phyloP scores from a whole-genome alignment of 1,139 yeast species.

The Sugiyamaella paludigena region DNA sequence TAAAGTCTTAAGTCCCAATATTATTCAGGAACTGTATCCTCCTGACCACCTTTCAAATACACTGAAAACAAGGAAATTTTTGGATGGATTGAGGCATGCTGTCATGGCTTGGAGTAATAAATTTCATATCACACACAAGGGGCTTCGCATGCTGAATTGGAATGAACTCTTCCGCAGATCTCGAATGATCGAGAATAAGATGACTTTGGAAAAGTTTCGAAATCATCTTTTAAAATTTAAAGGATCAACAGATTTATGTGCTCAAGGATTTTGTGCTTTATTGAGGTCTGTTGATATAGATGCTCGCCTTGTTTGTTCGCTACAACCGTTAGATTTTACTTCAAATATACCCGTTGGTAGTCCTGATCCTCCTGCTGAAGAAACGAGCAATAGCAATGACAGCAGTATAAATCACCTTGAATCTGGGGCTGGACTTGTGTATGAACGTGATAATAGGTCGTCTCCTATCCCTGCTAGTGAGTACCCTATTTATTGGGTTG shows the following conservation, averaged over 20 bases:
- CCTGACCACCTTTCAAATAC: constrained; percentile 41
- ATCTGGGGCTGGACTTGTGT: neutral
- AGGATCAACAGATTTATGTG: constrained; percentile 79
- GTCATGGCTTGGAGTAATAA: constrained; percentile 60
- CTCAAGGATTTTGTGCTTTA: constrained; percentile 83
- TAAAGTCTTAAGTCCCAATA: constrained; percentile 47
- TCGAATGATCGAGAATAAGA: constrained; percentile 26
- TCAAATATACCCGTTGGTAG: constrained; percentile 36
- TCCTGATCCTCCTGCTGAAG: neutral
- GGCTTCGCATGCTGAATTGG: constrained; percentile 58
- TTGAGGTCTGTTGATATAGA: constrained; percentile 68
- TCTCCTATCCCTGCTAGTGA: constrained; percentile 11
- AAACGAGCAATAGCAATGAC: neutral
- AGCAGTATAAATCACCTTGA: constrained; percentile 3
- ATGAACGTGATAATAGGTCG: too few species aligned
- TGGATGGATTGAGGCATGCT: constrained; percentile 69
- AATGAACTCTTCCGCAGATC: constrained; percentile 45
- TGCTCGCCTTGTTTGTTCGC: constrained; percentile 72
- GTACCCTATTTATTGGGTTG: constrained; percentile 88
- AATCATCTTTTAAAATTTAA: constrained; percentile 23
- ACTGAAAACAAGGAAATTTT: constrained; percentile 61
- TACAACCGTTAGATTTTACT: constrained; percentile 89
- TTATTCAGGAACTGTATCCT: constrained; percentile 50
- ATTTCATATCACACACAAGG: constrained; percentile 50
- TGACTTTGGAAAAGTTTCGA: constrained; percentile 26